Percentiles rank a stretch among this genome's conserved stretches.
Conservation (phyloP, 2,329 filamentous ascomycete species). For the Aspergillus pseudotamarii region DNA sequence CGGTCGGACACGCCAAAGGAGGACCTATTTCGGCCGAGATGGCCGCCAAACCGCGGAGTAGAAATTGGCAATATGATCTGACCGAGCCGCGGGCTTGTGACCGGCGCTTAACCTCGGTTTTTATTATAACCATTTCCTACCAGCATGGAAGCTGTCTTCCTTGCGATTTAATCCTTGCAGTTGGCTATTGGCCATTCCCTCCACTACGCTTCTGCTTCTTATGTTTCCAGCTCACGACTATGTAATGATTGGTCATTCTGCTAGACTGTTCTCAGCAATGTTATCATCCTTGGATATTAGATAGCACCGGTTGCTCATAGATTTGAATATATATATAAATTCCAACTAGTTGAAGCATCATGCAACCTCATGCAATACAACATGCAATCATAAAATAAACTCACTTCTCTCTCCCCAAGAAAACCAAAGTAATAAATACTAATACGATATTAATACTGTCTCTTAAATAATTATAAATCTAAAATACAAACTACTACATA, state of each 20-base stretch:
- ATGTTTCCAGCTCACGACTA: slow-evolving; percentile 1
- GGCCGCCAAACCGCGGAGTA: slow-evolving; percentile 29
- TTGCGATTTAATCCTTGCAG: neutral
- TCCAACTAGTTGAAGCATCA: neutral
- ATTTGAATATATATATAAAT: neutral
- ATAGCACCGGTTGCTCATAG: slow-evolving; percentile 1
- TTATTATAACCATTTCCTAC: neutral
- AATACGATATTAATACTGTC: neutral
- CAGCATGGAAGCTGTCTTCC: neutral
- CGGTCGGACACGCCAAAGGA: slow-evolving; percentile 23
- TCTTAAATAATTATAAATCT: neutral
- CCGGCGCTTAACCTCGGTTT: neutral
- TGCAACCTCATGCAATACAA: neutral
- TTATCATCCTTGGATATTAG: neutral
- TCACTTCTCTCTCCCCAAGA: neutral
- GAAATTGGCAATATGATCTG: slow-evolving; percentile 36
- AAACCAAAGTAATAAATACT: neutral
- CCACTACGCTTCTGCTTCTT: neutral
- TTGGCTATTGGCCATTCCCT: neutral
- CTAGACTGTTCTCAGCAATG: neutral
- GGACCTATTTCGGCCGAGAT: slow-evolving; percentile 29
- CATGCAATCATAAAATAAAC: neutral
- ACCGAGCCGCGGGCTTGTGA: neutral
- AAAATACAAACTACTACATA: neutral
- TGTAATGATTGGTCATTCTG: slow-evolving; percentile 2